Evolutionary conservation across 495 filamentous ascomycete species (phyloP).

Genomic region (Usnea hakonensis): DNA sequence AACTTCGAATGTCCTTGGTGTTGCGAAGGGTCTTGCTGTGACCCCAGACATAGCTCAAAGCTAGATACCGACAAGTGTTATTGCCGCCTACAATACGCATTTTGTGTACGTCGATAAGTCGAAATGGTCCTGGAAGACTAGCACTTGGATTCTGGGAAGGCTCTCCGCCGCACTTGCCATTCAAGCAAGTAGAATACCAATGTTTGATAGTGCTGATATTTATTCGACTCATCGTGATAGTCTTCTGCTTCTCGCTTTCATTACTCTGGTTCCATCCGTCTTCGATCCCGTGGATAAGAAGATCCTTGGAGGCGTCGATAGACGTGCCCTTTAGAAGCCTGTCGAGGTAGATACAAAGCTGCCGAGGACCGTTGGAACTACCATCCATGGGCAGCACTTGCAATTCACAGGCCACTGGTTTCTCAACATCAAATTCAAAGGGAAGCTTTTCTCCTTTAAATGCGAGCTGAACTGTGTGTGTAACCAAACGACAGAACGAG

Average conservation of each 20-base stretch:
- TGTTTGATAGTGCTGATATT: slow-evolving; percentile 3
- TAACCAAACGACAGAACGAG: slow-evolving; percentile 13
- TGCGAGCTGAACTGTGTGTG: not conserved
- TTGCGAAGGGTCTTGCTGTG: not conserved
- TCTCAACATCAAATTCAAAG: not conserved
- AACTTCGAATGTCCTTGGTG: slow-evolving; percentile 6
- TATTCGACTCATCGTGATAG: slow-evolving; percentile 2
- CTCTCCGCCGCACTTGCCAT: slow-evolving; percentile 7
- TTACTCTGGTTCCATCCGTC: not conserved
- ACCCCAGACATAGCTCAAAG: slow-evolving; percentile 25
- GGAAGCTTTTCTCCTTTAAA: not conserved
- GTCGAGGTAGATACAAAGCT: not conserved
- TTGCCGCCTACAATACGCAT: slow-evolving; percentile 14
- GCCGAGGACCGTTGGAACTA: not conserved
- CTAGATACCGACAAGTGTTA: slow-evolving; percentile 10
- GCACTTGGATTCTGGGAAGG: not conserved
- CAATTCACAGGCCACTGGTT: slow-evolving; percentile 2
- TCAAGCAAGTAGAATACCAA: slow-evolving; percentile 12
- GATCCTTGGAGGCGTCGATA: not conserved
- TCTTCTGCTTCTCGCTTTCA: not conserved
- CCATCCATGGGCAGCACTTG: slow-evolving; percentile 5
- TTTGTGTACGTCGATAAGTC: slow-evolving; percentile 17
- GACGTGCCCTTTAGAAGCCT: not conserved
- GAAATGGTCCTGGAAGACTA: slow-evolving; percentile 8
- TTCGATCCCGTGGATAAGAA: not conserved